These are phyloP conservation scores for Straminergon stramineum DNA, from an alignment of 225 moss, liverwort and hornwort species.

Conservation along the genomic window DNA sequence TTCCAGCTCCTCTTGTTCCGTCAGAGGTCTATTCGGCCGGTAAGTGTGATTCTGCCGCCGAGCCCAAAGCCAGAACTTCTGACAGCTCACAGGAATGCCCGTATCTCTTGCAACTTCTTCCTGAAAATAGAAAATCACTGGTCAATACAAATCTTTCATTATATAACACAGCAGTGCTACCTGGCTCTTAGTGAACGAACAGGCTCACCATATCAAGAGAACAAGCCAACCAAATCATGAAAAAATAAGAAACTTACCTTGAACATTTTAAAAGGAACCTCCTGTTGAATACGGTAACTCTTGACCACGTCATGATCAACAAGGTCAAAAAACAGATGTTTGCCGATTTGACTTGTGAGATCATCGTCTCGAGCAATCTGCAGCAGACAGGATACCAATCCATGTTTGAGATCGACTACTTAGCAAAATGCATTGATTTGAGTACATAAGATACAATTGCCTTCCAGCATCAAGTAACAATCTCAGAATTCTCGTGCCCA, in stretches of 20 bases:
- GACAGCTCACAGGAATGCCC: slow-evolving; percentile 75
- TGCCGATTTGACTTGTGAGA: slow-evolving; percentile 83
- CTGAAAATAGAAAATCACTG: slow-evolving; percentile 15
- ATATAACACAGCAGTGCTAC: not conserved
- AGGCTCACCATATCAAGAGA: not conserved
- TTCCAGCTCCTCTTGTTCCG: slow-evolving; percentile 82
- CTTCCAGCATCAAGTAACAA: not conserved
- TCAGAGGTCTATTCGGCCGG: slow-evolving; percentile 85
- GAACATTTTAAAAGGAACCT: slow-evolving; percentile 78
- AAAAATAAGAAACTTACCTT: slow-evolving; percentile 31
- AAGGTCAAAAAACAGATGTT: slow-evolving; percentile 86
- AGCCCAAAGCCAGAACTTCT: slow-evolving; percentile 97
- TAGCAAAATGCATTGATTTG: not conserved
- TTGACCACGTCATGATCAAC: slow-evolving; percentile 93
- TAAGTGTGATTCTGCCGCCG: slow-evolving; percentile 97
- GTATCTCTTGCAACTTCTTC: slow-evolving; percentile 90
- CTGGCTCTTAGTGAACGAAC: not conserved
- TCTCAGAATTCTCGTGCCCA: not conserved
- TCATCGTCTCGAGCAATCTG: slow-evolving; percentile 97
- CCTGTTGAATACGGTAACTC: slow-evolving; percentile 94
- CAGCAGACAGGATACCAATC: not conserved
- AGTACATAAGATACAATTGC: not conserved
- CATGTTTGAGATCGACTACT: not conserved
- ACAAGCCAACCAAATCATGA: not conserved
- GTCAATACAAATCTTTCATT: not conserved